These are phyloP conservation scores for Penicillium subrubescens DNA, from an alignment of 495 filamentous ascomycete species.

Conservation along the genomic window DNA sequence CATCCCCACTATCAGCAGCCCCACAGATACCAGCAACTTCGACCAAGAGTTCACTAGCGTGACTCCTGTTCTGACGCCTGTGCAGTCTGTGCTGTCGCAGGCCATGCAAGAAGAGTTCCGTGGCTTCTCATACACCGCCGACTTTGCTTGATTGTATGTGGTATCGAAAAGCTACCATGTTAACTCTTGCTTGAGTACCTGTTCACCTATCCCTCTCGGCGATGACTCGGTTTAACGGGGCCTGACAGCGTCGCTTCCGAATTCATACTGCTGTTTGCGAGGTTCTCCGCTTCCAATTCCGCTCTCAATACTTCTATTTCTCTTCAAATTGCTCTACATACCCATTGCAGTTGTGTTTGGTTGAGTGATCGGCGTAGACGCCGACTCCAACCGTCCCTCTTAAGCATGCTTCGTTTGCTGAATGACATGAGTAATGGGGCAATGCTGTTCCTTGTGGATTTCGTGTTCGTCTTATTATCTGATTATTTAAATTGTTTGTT, in stretches of 20 bases:
- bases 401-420: constrained; percentile 24
- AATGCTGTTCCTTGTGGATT: constrained; percentile 21
- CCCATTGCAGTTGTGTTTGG: constrained; percentile 31
- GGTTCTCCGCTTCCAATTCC: constrained; percentile 4
- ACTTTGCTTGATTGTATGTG: constrained; percentile 56
- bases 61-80: constrained; percentile 94
- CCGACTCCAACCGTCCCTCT: constrained; percentile 15
- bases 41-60: constrained; percentile 98
- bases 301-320: constrained; percentile 6
- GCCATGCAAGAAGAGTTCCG: constrained; percentile 99
- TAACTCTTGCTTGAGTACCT: constrained; percentile 17
- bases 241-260: constrained; percentile 13
- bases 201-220: constrained; percentile 4
- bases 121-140: constrained; percentile 93
- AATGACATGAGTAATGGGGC: constrained; percentile 30
- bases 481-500: constrained; percentile 32
- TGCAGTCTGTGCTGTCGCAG: constrained; percentile 95
- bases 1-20: constrained; percentile 80
- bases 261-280: constrained; percentile 18
- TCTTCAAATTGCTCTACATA: constrained; percentile 34
- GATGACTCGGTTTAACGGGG: constrained; percentile 5
- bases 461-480: constrained; percentile 13
- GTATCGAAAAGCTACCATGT: constrained; percentile 15
- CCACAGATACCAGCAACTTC: constrained; percentile 99
- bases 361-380: constrained; percentile 27